Percentiles rank a stretch among this genome's conserved stretches.
Evolutionary conservation across 1,284 basidiomycete genomes (phyloP).

Genomic region (Apiotrichum laibachii): DNA sequence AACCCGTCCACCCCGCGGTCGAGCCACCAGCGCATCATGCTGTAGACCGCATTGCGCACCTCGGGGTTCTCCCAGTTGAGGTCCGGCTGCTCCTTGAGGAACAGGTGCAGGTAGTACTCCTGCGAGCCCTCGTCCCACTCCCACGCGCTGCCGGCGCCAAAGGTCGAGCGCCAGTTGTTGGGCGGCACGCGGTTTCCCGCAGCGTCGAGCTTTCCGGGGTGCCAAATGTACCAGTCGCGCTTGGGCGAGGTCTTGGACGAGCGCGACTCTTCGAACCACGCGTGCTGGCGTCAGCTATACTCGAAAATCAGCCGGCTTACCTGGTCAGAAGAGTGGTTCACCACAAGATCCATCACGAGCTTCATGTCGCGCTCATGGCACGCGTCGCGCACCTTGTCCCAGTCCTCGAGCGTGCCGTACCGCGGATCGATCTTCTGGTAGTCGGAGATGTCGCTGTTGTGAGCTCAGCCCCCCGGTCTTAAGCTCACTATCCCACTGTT

Average conservation of each 20-base stretch:
- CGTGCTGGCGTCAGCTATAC: slow-evolving; percentile 28
- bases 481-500: slow-evolving; percentile 3
- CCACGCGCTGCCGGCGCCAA: slow-evolving; percentile 52
- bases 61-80: slow-evolving; percentile 51
- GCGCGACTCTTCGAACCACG: slow-evolving; percentile 42
- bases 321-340: slow-evolving; percentile 51
- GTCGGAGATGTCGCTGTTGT: slow-evolving; percentile 40
- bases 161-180: slow-evolving; percentile 54
- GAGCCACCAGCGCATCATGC: slow-evolving; percentile 54
- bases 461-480: background rate
- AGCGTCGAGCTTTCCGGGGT: slow-evolving; percentile 40
- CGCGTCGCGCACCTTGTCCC: slow-evolving; percentile 47
- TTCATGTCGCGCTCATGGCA: slow-evolving; percentile 50
- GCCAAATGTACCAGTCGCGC: slow-evolving; percentile 55
- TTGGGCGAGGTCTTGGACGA: slow-evolving; percentile 48
- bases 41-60: slow-evolving; percentile 45
- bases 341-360: slow-evolving; percentile 53
- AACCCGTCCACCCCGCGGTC: slow-evolving; percentile 52
- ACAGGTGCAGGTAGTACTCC: slow-evolving; percentile 53
- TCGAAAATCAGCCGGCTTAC: background rate
- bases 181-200: slow-evolving; percentile 45
- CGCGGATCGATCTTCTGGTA: slow-evolving; percentile 51
- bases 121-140: slow-evolving; percentile 52
- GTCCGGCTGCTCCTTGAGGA: slow-evolving; percentile 42
- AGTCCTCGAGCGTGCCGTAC: slow-evolving; percentile 53